phyloP scores from a whole-genome alignment of 2,329 filamentous ascomycete species.

The Cytospora schulzeri region DNA sequence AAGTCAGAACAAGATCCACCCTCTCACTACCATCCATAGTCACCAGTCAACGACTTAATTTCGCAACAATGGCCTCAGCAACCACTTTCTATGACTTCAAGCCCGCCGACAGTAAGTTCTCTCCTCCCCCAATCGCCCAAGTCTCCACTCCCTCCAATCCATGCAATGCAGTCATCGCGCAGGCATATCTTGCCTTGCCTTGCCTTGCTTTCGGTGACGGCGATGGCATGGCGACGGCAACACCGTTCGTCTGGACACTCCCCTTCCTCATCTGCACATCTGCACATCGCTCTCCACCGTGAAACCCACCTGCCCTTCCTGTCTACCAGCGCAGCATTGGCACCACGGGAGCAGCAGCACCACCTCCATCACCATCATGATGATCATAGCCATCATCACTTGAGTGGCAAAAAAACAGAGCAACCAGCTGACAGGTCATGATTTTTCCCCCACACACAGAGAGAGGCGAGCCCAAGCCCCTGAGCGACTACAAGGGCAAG shows the following conservation, averaged over 20 bases:
- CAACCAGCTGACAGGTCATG: slow-evolving; percentile 26
- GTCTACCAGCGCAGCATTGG: not conserved
- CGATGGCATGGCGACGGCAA: slow-evolving; percentile 5
- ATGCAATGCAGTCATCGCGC: not conserved
- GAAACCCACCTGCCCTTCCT: slow-evolving; percentile 13
- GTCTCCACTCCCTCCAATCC: not conserved
- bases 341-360: not conserved
- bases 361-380: not conserved
- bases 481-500: slow-evolving; percentile 80
- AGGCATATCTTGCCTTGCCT: slow-evolving; percentile 11
- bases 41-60: slow-evolving; percentile 23
- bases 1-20: slow-evolving; percentile 16
- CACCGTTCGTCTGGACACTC: slow-evolving; percentile 10
- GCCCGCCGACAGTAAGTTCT: slow-evolving; percentile 72
- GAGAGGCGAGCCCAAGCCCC: slow-evolving; percentile 70
- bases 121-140: slow-evolving; percentile 10
- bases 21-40: slow-evolving; percentile 12
- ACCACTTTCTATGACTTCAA: slow-evolving; percentile 82
- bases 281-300: not conserved
- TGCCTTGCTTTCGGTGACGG: not conserved
- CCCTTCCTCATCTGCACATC: slow-evolving; percentile 21
- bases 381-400: slow-evolving; percentile 20
- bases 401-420: slow-evolving; percentile 17
- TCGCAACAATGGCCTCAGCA: slow-evolving; percentile 63
- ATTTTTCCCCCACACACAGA: slow-evolving; percentile 50